phyloP scores from a whole-genome alignment of 305 asterid genomes.

The Fraxinus sp. region DNA sequence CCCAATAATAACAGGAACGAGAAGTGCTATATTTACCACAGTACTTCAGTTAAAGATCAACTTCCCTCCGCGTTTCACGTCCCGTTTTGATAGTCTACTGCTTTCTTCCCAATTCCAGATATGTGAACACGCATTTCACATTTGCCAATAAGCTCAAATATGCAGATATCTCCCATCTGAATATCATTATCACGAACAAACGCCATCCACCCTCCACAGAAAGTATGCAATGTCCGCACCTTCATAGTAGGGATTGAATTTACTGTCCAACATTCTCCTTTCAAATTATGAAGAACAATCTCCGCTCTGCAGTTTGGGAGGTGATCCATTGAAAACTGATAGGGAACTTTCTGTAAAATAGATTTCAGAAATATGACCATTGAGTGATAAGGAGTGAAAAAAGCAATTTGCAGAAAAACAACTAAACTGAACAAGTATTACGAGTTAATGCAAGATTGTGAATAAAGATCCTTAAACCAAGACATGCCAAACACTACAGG shows the following conservation, averaged over 20 bases:
- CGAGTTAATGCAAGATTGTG: background rate
- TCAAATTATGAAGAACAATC: conserved; percentile 69
- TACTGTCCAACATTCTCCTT: conserved; percentile 82
- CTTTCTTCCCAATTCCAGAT: conserved; percentile 62
- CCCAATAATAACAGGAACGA: background rate
- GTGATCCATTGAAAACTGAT: conserved; percentile 77
- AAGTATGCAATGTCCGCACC: conserved; percentile 83
- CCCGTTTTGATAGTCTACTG: conserved; percentile 45
- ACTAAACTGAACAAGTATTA: background rate
- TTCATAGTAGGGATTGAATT: conserved; percentile 82
- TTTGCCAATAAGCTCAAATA: conserved; percentile 78
- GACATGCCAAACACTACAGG: background rate
- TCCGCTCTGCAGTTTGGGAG: conserved; percentile 74
- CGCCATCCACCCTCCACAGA: conserved; percentile 98
- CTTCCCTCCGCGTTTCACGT: conserved; percentile 30
- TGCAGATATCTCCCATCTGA: conserved; percentile 93
- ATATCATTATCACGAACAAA: conserved; percentile 84
- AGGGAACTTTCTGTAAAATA: conserved; percentile 71
- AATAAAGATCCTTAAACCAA: background rate
- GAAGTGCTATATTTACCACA: conserved; percentile 25
- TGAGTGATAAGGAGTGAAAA: conserved; percentile 20
- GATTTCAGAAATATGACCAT: conserved; percentile 23
- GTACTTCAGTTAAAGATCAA: conserved; percentile 24
- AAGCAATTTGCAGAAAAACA: conserved; percentile 9
- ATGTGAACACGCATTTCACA: conserved; percentile 88